Percentiles rank a stretch among this genome's conserved stretches.
Conservation (phyloP, 352 stramenopile species). For the Thalassiosira hispida region DNA sequence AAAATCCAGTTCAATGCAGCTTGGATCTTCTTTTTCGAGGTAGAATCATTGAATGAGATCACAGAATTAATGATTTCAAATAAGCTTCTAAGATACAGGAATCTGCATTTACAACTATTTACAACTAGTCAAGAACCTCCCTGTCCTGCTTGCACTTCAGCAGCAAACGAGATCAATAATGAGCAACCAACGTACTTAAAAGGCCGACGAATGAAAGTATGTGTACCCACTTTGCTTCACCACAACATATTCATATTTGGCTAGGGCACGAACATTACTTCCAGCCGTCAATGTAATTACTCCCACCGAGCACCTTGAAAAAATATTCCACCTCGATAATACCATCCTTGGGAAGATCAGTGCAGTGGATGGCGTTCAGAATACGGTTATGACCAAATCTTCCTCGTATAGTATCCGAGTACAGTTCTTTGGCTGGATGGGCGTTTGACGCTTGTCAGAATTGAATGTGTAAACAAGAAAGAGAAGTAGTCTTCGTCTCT, state of each 20-base stretch:
- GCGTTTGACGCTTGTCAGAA: conserved; percentile 86
- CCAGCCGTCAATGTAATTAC: neutral
- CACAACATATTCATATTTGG: no score
- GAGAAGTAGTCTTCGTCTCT: conserved; percentile 11
- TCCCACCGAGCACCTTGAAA: conserved; percentile 88
- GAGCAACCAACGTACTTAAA: no score
- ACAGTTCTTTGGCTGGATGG: conserved; percentile 90
- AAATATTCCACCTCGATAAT: conserved; percentile 92
- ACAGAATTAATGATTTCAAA: no score
- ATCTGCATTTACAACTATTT: no score
- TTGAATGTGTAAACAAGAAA: neutral
- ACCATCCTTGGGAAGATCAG: conserved; percentile 91
- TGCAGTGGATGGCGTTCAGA: conserved; percentile 92
- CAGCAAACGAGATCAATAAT: no score
- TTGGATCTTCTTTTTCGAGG: conserved; percentile 64
- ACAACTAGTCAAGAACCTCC: no score
- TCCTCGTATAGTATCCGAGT: conserved; percentile 89
- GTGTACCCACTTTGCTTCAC: no score
- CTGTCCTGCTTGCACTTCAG: no score
- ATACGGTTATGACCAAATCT: conserved; percentile 89
- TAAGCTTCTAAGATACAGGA: no score
- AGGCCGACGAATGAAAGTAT: no score
- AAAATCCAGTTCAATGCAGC: conserved; percentile 84
- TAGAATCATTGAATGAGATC: no score
- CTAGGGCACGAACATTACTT: conserved; percentile 5